Evolutionary conservation across 352 stramenopile genomes (phyloP).

Genomic region (Globisporangium okanoganense): DNA sequence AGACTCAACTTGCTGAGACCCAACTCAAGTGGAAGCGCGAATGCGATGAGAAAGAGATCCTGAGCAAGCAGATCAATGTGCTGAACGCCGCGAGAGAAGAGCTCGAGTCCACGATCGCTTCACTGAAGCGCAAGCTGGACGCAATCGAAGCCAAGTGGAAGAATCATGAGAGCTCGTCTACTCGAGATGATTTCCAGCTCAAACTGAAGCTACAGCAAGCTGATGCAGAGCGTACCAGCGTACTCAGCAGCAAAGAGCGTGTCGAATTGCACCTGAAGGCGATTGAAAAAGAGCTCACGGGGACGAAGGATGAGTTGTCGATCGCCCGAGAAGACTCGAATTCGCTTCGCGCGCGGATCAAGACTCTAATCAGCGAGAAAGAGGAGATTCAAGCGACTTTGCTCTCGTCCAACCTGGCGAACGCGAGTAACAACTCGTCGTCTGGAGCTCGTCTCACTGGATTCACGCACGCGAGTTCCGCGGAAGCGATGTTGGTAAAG

Average conservation of each 20-base stretch:
- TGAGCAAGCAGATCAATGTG: constrained; percentile 13
- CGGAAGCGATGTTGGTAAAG: constrained; percentile 60
- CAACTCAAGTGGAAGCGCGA: constrained; percentile 18
- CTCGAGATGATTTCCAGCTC: constrained; percentile 22
- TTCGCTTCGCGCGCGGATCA: constrained; percentile 28
- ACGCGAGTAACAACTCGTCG: constrained; percentile 14
- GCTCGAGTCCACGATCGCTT: constrained; percentile 10
- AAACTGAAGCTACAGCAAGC: constrained; percentile 40
- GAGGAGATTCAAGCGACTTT: constrained; percentile 33
- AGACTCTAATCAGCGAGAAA: constrained; percentile 30
- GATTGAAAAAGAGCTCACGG: constrained; percentile 27
- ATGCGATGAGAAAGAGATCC: constrained; percentile 14
- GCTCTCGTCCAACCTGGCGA: constrained; percentile 26
- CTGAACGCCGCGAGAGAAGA: constrained; percentile 15
- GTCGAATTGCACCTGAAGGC: constrained; percentile 25
- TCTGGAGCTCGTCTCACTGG: constrained; percentile 1
- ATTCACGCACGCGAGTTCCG: constrained; percentile 1
- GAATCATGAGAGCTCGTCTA: constrained; percentile 6
- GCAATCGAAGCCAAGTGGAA: constrained; percentile 20
- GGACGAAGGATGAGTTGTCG: constrained; percentile 22
- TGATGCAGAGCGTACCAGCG: constrained; percentile 21
- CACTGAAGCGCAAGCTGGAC: constrained; percentile 18
- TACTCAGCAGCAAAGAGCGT: constrained; percentile 24
- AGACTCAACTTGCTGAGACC: constrained; percentile 10
- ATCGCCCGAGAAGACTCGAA: constrained; percentile 22